phyloP scores from a whole-genome alignment of 495 filamentous ascomycete species.

The Hypoxylon lenormandii region DNA sequence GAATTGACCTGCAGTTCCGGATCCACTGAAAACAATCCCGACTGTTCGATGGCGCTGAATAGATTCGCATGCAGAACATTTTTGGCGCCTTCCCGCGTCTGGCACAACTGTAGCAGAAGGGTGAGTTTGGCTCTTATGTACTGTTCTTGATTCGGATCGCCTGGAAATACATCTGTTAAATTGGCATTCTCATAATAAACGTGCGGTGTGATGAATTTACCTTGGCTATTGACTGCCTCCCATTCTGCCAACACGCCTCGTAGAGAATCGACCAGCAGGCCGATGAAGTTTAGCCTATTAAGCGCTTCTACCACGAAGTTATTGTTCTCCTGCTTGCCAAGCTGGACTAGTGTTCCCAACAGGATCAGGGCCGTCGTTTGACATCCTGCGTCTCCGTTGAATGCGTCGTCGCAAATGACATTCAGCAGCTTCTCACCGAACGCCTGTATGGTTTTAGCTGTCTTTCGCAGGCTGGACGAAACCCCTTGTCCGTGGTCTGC shows the following conservation, averaged over 20 bases:
- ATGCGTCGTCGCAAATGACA: slow-evolving; percentile 91
- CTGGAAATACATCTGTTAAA: slow-evolving; percentile 39
- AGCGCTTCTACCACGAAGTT: slow-evolving; percentile 80
- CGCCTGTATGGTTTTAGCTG: slow-evolving; percentile 77
- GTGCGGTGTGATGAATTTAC: slow-evolving; percentile 40
- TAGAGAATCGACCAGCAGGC: slow-evolving; percentile 85
- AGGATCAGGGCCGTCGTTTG: slow-evolving; percentile 83
- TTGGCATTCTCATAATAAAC: slow-evolving; percentile 20
- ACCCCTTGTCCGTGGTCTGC: slow-evolving; percentile 63
- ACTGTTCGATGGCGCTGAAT: slow-evolving; percentile 83
- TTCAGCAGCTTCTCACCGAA: slow-evolving; percentile 83
- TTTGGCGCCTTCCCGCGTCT: slow-evolving; percentile 80
- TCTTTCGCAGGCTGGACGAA: slow-evolving; percentile 69
- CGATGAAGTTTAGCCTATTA: slow-evolving; percentile 86
- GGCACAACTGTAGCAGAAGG: slow-evolving; percentile 84
- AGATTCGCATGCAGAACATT: slow-evolving; percentile 86
- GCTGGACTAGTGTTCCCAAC: slow-evolving; percentile 76
- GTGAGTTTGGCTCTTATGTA: slow-evolving; percentile 82
- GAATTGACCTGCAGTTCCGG: slow-evolving; percentile 79
- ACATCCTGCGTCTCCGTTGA: slow-evolving; percentile 81
- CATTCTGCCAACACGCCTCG: slow-evolving; percentile 75
- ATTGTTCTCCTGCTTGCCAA: slow-evolving; percentile 73
- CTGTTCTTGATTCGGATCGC: slow-evolving; percentile 53
- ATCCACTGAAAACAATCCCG: slow-evolving; percentile 85
- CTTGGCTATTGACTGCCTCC: slow-evolving; percentile 50